Percentiles rank a stretch among this genome's conserved stretches.
Evolutionary conservation across 768 basidiomycete genomes (phyloP).

Genomic region (Russula foetens): DNA sequence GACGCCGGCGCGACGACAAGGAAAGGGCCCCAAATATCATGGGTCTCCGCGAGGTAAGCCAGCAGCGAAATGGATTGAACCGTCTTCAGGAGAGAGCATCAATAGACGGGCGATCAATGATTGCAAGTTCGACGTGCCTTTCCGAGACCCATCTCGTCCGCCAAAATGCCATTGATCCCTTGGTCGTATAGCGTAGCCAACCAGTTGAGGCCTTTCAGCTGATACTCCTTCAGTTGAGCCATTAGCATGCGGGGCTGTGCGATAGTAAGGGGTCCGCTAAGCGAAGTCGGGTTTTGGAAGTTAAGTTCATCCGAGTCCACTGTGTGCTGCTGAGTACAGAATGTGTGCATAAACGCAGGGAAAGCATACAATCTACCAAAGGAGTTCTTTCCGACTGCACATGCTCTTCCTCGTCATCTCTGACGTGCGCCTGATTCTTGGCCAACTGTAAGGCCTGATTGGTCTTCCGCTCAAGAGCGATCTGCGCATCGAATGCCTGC

Average conservation of each 20-base stretch:
- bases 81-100: slow-evolving; percentile 43
- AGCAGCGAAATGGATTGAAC: slow-evolving; percentile 96
- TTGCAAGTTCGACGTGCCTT: slow-evolving; percentile 42
- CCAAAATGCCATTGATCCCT: slow-evolving; percentile 98
- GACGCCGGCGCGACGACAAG: slow-evolving; percentile 96
- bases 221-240: slow-evolving; percentile 96
- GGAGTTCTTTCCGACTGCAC: slow-evolving; percentile 30
- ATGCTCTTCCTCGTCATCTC: slow-evolving; percentile 35
- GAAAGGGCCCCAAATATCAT: slow-evolving; percentile 99
- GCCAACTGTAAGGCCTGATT: slow-evolving; percentile 68
- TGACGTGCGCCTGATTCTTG: slow-evolving; percentile 41
- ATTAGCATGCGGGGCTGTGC: slow-evolving; percentile 93
- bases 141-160: slow-evolving; percentile 97
- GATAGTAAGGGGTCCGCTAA: slow-evolving; percentile 77
- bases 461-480: slow-evolving; percentile 73
- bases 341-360: not conserved
- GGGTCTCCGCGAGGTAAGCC: slow-evolving; percentile 91
- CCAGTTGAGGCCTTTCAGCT: slow-evolving; percentile 97
- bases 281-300: slow-evolving; percentile 95
- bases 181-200: slow-evolving; percentile 95
- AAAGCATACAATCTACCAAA: slow-evolving; percentile 65
- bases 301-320: slow-evolving; percentile 97
- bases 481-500: slow-evolving; percentile 75
- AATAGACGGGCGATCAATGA: slow-evolving; percentile 19
- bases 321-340: slow-evolving; percentile 24